Conservation (phyloP, 2,329 filamentous ascomycete species). For the Nannizziopsis arthrosporioides region DNA sequence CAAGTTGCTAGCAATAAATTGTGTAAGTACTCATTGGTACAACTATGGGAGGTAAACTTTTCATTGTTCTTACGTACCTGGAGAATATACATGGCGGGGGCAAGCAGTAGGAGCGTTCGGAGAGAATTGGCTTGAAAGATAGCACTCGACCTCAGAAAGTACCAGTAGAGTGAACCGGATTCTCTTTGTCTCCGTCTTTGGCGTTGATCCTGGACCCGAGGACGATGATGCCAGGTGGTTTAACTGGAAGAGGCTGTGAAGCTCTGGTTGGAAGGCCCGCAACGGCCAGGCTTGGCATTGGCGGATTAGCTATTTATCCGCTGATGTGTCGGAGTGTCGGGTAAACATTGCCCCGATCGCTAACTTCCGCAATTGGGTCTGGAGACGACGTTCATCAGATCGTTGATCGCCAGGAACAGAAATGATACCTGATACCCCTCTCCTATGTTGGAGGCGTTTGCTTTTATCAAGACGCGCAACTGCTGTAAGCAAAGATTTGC, state of each 20-base stretch:
- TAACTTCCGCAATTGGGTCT: too few relatives aligned
- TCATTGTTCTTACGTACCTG: slow-evolving; percentile 20
- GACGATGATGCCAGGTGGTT: slow-evolving; percentile 11
- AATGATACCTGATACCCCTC: too few relatives aligned
- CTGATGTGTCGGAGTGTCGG: too few relatives aligned
- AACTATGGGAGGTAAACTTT: slow-evolving; percentile 11
- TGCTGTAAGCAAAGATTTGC: too few relatives aligned
- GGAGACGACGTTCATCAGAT: too few relatives aligned
- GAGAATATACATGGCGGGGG: slow-evolving; percentile 26
- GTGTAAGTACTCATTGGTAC: not conserved
- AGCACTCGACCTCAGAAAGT: not conserved
- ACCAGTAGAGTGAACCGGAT: not conserved
- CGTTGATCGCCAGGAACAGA: too few relatives aligned
- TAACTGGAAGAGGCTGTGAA: not conserved
- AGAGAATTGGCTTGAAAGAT: not conserved
- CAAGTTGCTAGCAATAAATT: slow-evolving; percentile 46
- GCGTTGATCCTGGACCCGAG: not conserved
- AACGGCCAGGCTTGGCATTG: too few relatives aligned
- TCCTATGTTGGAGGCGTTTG: too few relatives aligned
- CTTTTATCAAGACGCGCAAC: too few relatives aligned
- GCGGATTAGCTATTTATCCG: too few relatives aligned
- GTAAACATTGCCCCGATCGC: too few relatives aligned
- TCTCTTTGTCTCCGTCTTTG: not conserved
- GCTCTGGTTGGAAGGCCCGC: not conserved
- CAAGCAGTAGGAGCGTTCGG: not conserved